phyloP scores from a whole-genome alignment of 2,329 filamentous ascomycete genomes.

The Byssothecium circinans region DNA sequence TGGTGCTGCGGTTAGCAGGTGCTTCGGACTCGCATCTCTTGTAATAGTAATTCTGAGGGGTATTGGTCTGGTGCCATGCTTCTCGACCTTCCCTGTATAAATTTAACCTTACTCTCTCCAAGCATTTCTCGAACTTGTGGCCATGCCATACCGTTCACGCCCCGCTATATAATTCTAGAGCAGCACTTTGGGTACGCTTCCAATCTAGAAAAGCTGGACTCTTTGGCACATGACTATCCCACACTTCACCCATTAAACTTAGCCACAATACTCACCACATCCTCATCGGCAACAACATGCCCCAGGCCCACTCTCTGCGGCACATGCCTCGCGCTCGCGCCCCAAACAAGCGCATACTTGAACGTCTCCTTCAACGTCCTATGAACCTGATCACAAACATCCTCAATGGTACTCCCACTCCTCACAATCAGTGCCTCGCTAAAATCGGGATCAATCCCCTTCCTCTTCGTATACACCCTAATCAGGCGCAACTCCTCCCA shows the following conservation, averaged over 20 bases:
- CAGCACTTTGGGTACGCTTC: no score
- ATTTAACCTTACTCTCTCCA: not conserved
- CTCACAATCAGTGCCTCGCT: slow-evolving; percentile 90
- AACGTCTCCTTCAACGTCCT: slow-evolving; percentile 95
- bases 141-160: no score
- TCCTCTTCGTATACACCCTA: slow-evolving; percentile 92
- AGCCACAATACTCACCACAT: slow-evolving; percentile 66
- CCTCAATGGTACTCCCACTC: slow-evolving; percentile 84
- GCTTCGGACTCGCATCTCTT: not conserved
- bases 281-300: slow-evolving; percentile 73
- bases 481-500: slow-evolving; percentile 93
- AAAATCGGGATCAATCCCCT: slow-evolving; percentile 88
- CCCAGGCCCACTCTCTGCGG: slow-evolving; percentile 88
- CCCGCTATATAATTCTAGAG: no score
- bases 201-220: no score
- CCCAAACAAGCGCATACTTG: slow-evolving; percentile 98
- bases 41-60: slow-evolving; percentile 1
- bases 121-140: not conserved
- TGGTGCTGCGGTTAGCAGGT: not conserved
- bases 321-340: slow-evolving; percentile 89
- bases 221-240: no score
- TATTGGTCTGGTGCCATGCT: not conserved
- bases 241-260: slow-evolving; percentile 21
- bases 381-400: slow-evolving; percentile 96
- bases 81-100: not conserved